Percentiles rank a stretch among this genome's conserved stretches.
Evolutionary conservation across 2,329 filamentous ascomycete genomes (phyloP).

Genomic region (Penicillium sp.): DNA sequence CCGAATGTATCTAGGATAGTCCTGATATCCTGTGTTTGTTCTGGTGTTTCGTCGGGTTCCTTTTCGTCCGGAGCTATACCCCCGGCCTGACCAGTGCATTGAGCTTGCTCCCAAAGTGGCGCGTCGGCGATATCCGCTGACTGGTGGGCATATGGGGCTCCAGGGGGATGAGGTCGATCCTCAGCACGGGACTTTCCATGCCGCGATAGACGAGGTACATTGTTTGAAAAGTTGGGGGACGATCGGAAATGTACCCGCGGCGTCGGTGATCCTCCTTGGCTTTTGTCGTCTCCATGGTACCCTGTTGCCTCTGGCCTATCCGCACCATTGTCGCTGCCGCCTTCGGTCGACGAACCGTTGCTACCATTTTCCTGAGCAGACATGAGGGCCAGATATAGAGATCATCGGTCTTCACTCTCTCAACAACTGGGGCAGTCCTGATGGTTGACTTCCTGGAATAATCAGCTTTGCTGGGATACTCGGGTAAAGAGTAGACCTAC

Average conservation of each 20-base stretch:
- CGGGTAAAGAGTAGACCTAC: background rate
- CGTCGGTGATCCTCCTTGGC: background rate
- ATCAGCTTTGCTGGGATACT: background rate
- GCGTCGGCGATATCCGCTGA: slow-evolving; percentile 31
- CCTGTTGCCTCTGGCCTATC: background rate
- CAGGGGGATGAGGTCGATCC: slow-evolving; percentile 14
- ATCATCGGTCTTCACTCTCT: background rate
- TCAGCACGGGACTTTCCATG: slow-evolving; percentile 6
- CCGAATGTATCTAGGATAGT: background rate
- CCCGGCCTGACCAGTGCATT: background rate
- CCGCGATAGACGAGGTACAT: slow-evolving; percentile 4
- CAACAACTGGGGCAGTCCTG: background rate
- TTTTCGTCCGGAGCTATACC: slow-evolving; percentile 5
- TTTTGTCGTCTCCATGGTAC: background rate
- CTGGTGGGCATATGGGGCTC: slow-evolving; percentile 23
- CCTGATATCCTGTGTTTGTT: background rate
- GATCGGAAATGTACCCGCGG: slow-evolving; percentile 21
- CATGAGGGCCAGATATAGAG: background rate
- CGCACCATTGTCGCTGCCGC: background rate
- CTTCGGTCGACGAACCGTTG: background rate
- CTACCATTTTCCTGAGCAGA: background rate
- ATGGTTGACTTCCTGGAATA: background rate
- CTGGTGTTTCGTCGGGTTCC: background rate
- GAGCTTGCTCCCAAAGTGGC: slow-evolving; percentile 1
- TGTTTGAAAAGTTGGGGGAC: background rate